phyloP scores from a whole-genome alignment of 257 asterid genomes.

The Vinca minor region DNA sequence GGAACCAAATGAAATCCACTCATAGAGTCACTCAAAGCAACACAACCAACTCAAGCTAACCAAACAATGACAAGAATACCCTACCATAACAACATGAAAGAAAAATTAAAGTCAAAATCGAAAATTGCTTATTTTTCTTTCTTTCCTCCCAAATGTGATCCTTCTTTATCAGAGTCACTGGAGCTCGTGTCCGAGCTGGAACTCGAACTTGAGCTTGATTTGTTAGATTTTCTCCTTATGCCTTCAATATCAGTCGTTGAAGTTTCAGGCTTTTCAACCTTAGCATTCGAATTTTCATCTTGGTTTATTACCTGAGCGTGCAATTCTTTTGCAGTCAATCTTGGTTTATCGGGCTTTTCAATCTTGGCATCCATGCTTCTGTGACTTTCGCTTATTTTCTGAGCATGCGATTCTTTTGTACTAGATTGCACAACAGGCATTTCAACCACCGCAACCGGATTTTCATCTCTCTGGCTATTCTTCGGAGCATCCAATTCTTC shows the following conservation, averaged over 20 bases:
- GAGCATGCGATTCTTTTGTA: neutral
- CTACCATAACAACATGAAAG: constrained; percentile 8
- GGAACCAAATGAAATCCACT: constrained; percentile 20
- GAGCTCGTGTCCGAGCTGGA: constrained; percentile 60
- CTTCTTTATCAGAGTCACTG: constrained; percentile 45
- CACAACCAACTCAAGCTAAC: constrained; percentile 12
- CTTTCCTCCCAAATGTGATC: constrained; percentile 6
- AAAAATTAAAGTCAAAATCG: neutral
- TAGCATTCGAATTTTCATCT: constrained; percentile 4
- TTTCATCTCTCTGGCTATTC: neutral
- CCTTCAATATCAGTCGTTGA: constrained; percentile 22
- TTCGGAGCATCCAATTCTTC: neutral
- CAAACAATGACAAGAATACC: constrained; percentile 7
- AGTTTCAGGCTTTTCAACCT: constrained; percentile 18
- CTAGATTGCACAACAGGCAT: neutral
- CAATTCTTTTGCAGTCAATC: neutral
- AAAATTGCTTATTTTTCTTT: neutral
- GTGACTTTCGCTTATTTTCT: neutral
- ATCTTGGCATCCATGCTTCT: neutral
- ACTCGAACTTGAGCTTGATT: constrained; percentile 48
- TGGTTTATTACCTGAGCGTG: neutral
- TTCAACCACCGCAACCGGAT: neutral
- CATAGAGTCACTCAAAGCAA: constrained; percentile 14
- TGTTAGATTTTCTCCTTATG: constrained; percentile 25
- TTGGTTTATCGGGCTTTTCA: neutral